Evolutionary conservation across 2,329 filamentous ascomycete genomes (phyloP), one percentile per base, ranked within the genome.

Genomic region (Scytalidium sp.): DNA sequence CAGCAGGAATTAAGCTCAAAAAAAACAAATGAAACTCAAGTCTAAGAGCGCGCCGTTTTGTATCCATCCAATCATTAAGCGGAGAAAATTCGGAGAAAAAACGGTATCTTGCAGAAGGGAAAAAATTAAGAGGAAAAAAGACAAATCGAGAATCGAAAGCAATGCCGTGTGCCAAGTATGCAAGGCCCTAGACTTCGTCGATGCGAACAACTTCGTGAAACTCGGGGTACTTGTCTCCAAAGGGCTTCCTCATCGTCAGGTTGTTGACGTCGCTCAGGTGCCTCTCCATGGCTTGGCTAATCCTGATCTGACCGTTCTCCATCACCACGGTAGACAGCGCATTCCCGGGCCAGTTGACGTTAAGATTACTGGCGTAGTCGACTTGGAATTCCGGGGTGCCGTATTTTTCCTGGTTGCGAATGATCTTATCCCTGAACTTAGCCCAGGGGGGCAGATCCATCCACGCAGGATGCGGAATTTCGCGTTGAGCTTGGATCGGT

Each of bases 371-470:
- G 3, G 56, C 57, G 43, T 64, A 64, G 21, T 59, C 56, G 22
- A 50, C 59, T 43, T 62, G 60, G 22, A 64, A 64, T 36, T 62
- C 60, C 2, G 47, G 39, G 19, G 55, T 62, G 46, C 61, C 59
- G 43, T 63, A 63, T 15, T 50, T 53, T 8, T 48, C 57, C 39
- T 63, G 60, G 36, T 63, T 57, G 39, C 56, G 49, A 29, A 63
- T 62, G 43, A 63, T 50, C 41, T 50, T 58, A 20, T 61, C 60
- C 3, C 61, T 47, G 53, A 63, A 61, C 21, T 56, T 55, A 5
- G 57, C 57, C 61, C 61, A 63, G 11, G 61, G 61, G 21, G 57
- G 57, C 1, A 63, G 54, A 51, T 63, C 61, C 60, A 62, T 62
- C 61, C 61, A 63, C 3, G 60, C 60, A 5, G 60, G 60, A 39